Evolutionary conservation across 768 basidiomycete species (phyloP).

Genomic region (Russula dissimulans): DNA sequence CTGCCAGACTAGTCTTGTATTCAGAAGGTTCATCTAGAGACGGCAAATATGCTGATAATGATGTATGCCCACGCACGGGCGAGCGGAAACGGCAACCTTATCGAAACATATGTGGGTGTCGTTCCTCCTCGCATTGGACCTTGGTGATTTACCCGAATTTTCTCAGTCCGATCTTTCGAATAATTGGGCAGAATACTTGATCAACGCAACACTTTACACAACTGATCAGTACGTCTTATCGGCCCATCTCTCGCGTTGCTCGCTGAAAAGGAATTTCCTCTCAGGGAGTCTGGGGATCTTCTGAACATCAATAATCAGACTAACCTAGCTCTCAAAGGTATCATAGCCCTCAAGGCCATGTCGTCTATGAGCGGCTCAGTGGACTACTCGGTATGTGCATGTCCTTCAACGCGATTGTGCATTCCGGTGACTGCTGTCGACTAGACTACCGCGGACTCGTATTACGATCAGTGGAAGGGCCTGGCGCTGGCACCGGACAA

Average conservation of each 20-base stretch:
- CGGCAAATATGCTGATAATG: constrained; percentile 19
- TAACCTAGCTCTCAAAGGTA: constrained; percentile 17
- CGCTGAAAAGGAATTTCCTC: background rate
- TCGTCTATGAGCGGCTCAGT: background rate
- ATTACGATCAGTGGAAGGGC: constrained; percentile 2
- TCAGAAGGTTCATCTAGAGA: constrained; percentile 1
- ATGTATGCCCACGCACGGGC: constrained; percentile 4
- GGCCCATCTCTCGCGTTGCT: background rate
- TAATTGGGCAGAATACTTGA: constrained; percentile 10
- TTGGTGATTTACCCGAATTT: background rate
- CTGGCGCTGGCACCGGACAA: constrained; percentile 7
- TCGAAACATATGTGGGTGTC: background rate
- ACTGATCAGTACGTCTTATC: background rate
- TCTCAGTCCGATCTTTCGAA: constrained; percentile 3
- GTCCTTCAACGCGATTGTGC: background rate
- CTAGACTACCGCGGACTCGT: background rate
- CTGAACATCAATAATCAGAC: constrained; percentile 5
- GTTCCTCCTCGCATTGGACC: background rate
- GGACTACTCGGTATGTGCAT: background rate
- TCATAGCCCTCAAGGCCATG: constrained; percentile 18
- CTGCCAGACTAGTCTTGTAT: background rate
- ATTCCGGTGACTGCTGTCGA: background rate
- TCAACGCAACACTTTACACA: background rate
- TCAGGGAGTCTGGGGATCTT: constrained; percentile 2
- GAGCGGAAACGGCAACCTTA: background rate